Base-by-base conservation (phyloP, 169 alveolate species). In the Babesia ovis region DNA sequence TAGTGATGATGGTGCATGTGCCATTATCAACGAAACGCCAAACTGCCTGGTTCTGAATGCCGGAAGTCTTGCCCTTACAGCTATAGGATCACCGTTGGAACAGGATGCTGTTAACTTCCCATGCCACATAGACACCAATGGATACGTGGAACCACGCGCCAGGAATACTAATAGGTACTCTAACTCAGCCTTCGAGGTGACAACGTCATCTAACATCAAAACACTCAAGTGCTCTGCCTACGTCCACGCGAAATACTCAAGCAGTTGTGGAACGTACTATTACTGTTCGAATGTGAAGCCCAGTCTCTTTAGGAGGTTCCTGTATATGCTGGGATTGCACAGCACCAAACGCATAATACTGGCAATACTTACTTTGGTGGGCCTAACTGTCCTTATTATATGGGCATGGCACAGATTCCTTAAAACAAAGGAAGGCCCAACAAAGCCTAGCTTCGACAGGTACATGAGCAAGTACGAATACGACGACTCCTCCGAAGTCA, bases 41-140 rank as follows among this genome's bases (percentile, higher is more conserved):
- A 76, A 82, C 61, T 89, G 93, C 34, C 77, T 89, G 55, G 77
- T 89, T 55, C 59, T 85, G 37, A 64, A 72, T 59, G 71, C 68
- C 53, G 85, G 89, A 34, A 62, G 62, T 57, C 43, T 77, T 29
- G 93, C 93, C 43, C 61, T 86, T 37, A 89, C 90, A 20, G 85
- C 90, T 51, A 54, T 89, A 31, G 58, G 74, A 3, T 89, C 93
- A 4, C 91, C 89, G 37, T 66, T 80, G 22, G 79, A 62, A 45
- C 71, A 83, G 68, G 84, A 71, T 32, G 89, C 88, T 34, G 27
- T 57, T 14, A 22, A 34, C 45, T 89, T 66, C 59, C 93, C 93
- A 4, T 89, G 93, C 68, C 56, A 83, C 42, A 84, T 89, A 5
- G 67, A 46, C 29, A 50, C 77, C 20, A 59, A 27, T 45, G 87